Conservation (phyloP, 306 rosid species). For the Castanea crenata region DNA sequence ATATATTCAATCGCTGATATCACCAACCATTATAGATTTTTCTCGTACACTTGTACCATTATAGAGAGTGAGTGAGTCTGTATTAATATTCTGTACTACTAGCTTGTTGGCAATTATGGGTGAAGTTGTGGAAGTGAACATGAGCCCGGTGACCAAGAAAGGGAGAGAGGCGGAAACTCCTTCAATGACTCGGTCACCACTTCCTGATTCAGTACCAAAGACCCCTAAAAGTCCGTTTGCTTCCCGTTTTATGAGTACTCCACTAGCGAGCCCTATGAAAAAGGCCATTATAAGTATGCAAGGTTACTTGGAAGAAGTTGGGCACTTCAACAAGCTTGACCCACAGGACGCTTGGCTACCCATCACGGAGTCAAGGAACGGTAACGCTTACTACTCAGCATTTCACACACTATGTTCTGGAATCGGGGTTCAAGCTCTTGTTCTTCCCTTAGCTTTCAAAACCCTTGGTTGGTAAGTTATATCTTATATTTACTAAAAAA, state of each 20-base stretch:
- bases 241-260: slow-evolving; percentile 40
- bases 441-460: slow-evolving; percentile 66
- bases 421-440: slow-evolving; percentile 67
- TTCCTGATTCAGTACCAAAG: slow-evolving; percentile 1
- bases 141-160: background rate
- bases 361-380: slow-evolving; percentile 62
- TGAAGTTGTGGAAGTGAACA: slow-evolving; percentile 30
- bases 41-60: background rate
- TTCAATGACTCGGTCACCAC: slow-evolving; percentile 8
- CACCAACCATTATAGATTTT: background rate
- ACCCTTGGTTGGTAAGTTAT: slow-evolving; percentile 55
- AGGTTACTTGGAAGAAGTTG: slow-evolving; percentile 57
- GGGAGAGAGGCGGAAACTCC: background rate
- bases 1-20: background rate
- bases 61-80: background rate
- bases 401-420: slow-evolving; percentile 65
- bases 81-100: background rate
- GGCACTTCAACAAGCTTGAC: slow-evolving; percentile 56
- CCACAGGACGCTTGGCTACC: slow-evolving; percentile 89
- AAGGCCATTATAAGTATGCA: slow-evolving; percentile 57
- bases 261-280: slow-evolving; percentile 56
- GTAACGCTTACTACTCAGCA: slow-evolving; percentile 65
- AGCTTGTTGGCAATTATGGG: slow-evolving; percentile 18
- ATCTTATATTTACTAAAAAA: too few relatives aligned
- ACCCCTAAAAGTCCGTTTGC: slow-evolving; percentile 39